Conservation (phyloP, 257 asterid genomes). For the Fraxinus anomala region DNA sequence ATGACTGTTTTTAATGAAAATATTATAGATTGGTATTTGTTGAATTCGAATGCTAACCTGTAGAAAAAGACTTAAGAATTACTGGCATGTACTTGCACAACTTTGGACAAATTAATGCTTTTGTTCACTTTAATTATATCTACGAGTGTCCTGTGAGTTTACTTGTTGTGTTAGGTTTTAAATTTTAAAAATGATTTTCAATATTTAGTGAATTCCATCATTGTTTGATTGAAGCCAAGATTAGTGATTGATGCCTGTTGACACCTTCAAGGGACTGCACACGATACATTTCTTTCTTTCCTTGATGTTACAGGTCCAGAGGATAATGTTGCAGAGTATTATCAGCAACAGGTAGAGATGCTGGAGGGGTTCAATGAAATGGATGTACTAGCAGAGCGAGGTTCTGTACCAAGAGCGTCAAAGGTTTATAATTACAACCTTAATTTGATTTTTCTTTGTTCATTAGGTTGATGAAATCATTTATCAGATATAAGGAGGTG, state of each 20-base stretch:
- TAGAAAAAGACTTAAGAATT: neutral
- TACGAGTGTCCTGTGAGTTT: neutral
- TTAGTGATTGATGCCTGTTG: neutral
- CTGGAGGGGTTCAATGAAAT: conserved; percentile 52
- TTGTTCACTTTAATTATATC: neutral
- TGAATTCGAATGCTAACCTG: neutral
- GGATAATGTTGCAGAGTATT: conserved; percentile 49
- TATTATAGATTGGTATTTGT: neutral
- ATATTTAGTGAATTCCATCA: neutral
- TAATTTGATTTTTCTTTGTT: neutral
- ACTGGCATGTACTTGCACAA: neutral
- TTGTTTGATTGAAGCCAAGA: neutral
- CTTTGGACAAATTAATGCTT: neutral
- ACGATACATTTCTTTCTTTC: neutral
- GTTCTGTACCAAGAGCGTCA: conserved; percentile 52
- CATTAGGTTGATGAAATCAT: neutral
- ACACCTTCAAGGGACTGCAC: neutral
- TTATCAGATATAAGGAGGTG: neutral
- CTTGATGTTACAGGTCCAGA: conserved; percentile 43
- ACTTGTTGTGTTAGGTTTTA: neutral
- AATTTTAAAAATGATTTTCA: neutral
- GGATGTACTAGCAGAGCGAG: conserved; percentile 54
- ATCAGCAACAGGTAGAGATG: conserved; percentile 60
- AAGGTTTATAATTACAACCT: conserved; percentile 37
- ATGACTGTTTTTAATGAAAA: neutral